Percentiles rank a stretch among this genome's conserved stretches.
Evolutionary conservation across 129 eudicot genomes (phyloP).

Genomic region (Scalesia atractyloides): DNA sequence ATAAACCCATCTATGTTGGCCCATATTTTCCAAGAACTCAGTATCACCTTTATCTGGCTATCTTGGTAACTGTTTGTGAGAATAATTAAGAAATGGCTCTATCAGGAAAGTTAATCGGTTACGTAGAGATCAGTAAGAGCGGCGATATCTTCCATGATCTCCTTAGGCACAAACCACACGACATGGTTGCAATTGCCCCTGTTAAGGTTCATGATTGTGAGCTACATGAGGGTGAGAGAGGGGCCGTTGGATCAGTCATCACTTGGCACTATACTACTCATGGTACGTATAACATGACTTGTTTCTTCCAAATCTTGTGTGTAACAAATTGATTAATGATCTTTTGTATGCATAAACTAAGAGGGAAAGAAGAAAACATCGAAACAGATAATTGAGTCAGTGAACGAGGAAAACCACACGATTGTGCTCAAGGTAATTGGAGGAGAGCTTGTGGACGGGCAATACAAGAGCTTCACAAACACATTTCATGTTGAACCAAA

Average conservation of each 20-base stretch:
- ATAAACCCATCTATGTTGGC: not conserved
- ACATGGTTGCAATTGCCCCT: constrained; percentile 21
- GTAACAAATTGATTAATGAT: not conserved
- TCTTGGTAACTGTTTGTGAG: not conserved
- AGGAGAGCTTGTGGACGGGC: constrained; percentile 48
- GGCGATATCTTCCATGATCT: constrained; percentile 42
- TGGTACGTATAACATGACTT: not conserved
- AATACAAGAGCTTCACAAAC: constrained; percentile 30
- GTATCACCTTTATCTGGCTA: not conserved
- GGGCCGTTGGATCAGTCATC: constrained; percentile 32
- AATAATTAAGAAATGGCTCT: constrained; percentile 18
- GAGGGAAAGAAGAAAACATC: constrained; percentile 27
- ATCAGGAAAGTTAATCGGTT: constrained; percentile 27
- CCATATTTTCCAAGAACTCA: constrained; percentile 6
- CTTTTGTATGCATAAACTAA: not conserved
- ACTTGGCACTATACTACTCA: constrained; percentile 26
- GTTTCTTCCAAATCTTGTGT: not conserved
- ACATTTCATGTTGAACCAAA: constrained; percentile 34
- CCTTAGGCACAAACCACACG: constrained; percentile 35
- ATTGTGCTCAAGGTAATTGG: constrained; percentile 39
- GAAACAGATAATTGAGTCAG: constrained; percentile 27
- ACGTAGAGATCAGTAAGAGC: constrained; percentile 23
- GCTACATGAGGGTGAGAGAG: constrained; percentile 35
- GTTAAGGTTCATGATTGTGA: constrained; percentile 36
- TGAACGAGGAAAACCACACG: constrained; percentile 26